These are phyloP conservation scores for Aspergillus sp. DNA, from an alignment of 2,329 filamentous ascomycete species.

Conservation along the genomic window DNA sequence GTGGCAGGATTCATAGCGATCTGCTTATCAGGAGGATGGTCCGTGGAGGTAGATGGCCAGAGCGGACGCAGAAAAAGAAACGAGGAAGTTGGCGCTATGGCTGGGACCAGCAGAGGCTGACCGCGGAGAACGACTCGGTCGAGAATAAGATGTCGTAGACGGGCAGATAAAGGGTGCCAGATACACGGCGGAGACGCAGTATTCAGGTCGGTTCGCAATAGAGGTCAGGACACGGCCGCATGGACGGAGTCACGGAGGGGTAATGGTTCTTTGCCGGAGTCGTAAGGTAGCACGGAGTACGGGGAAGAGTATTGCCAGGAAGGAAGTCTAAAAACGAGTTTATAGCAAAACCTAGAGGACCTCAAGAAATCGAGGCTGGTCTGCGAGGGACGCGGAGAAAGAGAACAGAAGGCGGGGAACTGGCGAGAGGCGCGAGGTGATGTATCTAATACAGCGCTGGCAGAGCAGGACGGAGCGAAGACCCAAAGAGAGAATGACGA, in stretches of 20 bases:
- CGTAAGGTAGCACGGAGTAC: neutral
- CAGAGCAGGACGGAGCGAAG: neutral
- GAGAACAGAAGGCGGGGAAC: neutral
- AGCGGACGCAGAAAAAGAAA: conserved; percentile 3
- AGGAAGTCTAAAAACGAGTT: neutral
- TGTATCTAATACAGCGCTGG: neutral
- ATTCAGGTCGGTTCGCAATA: neutral
- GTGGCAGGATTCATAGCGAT: conserved; percentile 3
- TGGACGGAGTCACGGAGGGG: conserved; percentile 5
- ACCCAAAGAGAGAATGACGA: conserved; percentile 1
- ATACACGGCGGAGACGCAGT: neutral
- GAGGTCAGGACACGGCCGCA: conserved; percentile 6
- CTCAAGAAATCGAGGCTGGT: neutral
- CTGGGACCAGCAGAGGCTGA: neutral
- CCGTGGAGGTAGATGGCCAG: neutral
- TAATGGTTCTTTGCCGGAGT: neutral
- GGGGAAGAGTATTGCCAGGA: neutral
- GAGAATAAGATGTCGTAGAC: neutral
- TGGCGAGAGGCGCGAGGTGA: neutral
- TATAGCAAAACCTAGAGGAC: neutral
- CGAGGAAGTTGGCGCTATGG: conserved; percentile 8
- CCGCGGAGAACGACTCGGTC: neutral
- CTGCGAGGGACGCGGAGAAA: neutral
- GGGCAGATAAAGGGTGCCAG: neutral
- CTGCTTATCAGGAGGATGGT: neutral